Evolutionary conservation across 331 rosid genomes (phyloP), one percentile per base, ranked within the genome.

Genomic region (Acacia pycnantha): DNA sequence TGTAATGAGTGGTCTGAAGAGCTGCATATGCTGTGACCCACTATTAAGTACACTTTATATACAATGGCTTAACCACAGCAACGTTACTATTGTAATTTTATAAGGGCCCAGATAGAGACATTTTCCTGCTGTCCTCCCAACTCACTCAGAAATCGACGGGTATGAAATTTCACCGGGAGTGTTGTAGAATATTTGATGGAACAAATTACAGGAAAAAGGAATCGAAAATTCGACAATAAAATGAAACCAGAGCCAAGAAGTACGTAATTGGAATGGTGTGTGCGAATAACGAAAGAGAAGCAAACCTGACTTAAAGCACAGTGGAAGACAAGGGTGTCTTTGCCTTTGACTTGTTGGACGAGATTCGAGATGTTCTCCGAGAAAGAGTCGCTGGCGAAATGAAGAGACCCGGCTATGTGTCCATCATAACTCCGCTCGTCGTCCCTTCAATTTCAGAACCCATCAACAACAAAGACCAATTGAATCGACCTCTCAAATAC

Each of bases 391-490:
- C 92, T 95, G 1, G 98, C 92, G 73, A 81, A 93, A 85, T 95
- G 98, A 82, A 95, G 86, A 83, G 99, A 95, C 4, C 98, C 97
- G 0, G 93, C 87, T 53, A 95, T 95, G 68, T 95, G 99, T 8
- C 97, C 99, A 77, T 95, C 99, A 68, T 82, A 87, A 73, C 85
- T 88, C 84, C 99, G 85, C 79, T 95, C 99, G 7, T 95, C 98
- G 44, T 95, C 98, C 87, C 98, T 94, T 3, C 11, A 74, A 12
- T 29, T 92, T 3, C 13, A 70, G 18, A 37, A 80, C 19, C 70
- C 43, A 59, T 33, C 44, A 69, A 51, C 21, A 67, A 67, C 61
- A 72, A 14, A 47, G 26, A 8, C 29, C 43, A 4, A 75, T 24
- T 64, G 33, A 68, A 29, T 12, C 13, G 0, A 71, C 43, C 16